Percentiles rank a stretch among this genome's conserved stretches.
Evolutionary conservation across 441 rosid genomes (phyloP).

Genomic region (Mallotus japonicus): DNA sequence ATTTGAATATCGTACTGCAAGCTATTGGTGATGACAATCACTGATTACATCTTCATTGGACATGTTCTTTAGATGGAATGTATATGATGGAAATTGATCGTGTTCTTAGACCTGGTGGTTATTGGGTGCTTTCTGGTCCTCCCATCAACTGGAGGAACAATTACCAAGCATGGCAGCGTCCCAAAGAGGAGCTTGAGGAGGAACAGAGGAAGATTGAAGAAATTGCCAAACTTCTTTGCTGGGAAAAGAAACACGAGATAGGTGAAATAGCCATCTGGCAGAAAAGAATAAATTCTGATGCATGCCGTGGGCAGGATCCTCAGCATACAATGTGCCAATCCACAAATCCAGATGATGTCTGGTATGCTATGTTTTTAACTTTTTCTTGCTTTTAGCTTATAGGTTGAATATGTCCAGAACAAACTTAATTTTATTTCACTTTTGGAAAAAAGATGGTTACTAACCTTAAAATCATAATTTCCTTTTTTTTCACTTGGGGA

Average conservation of each 20-base stretch:
- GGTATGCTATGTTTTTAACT: slow-evolving; percentile 38
- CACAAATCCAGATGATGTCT: slow-evolving; percentile 68
- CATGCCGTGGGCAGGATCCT: slow-evolving; percentile 43
- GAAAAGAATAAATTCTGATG: slow-evolving; percentile 55
- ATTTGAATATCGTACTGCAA: not conserved
- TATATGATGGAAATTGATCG: slow-evolving; percentile 90
- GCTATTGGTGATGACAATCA: not conserved
- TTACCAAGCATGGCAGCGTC: slow-evolving; percentile 75
- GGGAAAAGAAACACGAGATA: slow-evolving; percentile 92
- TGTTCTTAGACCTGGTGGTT: slow-evolving; percentile 88
- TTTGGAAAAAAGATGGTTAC: not conserved
- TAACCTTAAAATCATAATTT: not conserved
- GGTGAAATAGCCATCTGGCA: slow-evolving; percentile 78
- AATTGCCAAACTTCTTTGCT: slow-evolving; percentile 69
- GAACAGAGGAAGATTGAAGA: slow-evolving; percentile 79
- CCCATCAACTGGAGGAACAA: slow-evolving; percentile 84
- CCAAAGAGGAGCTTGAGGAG: slow-evolving; percentile 65
- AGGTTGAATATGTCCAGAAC: not conserved
- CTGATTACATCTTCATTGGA: not conserved
- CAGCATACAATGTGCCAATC: slow-evolving; percentile 63
- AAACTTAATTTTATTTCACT: not conserved
- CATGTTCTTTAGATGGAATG: slow-evolving; percentile 56
- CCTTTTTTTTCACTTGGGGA: not conserved
- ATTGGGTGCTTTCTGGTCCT: slow-evolving; percentile 90
- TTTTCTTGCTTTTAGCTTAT: not conserved